Base-by-base conservation (phyloP, 2,329 filamentous ascomycete genomes). In the Pestalotiopsis sp. region DNA sequence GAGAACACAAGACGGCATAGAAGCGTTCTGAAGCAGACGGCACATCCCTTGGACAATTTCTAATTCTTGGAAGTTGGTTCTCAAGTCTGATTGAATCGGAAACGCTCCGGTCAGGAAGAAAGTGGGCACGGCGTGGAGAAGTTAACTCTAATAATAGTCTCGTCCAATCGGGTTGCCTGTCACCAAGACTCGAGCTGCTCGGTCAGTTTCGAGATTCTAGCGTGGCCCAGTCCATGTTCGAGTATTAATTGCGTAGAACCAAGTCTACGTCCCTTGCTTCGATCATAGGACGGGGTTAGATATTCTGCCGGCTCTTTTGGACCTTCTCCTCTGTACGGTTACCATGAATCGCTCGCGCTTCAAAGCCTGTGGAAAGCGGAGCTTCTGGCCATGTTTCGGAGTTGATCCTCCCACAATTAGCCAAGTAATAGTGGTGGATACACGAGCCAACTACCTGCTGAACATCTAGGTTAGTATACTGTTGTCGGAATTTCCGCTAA, bases 131-230 rank as follows among this genome's bases (percentile, higher is more conserved):
- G 20, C 31, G 57, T 62, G 31, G 59, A 62, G 31, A 39, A 39
- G 36, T 36, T 62, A 62, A 62, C 27, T 62, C 59, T 62, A 62
- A 62, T 62, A 62, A 62, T 62, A 62, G 59, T 62, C 59, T 62
- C 31, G 27, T n/a, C 59, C 59, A 39, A 62, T 62, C 59, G 31
- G n/a, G 14, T 20, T 27, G 20, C 59, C 59, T 20, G 59, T 20
- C 59, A 62, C 59, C 5, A 17, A 62, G n/a, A 13, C 23, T n/a
- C n/a, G 17, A 52, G 17, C 9, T 52, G 45, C 45, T 4, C 45
- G 17, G 45, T 52, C 45, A 52, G 45, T 52, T 52, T 52, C 45
- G 45, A 52, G 41, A 14, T n/a, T n/a, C 20, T 52, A 36, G 31
- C 7, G 31, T 9, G 31, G 45, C 45, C 57, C 23, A 59, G 57